Conservation (phyloP, 2,329 filamentous ascomycete species). For the Ceratocystis colombiana region DNA sequence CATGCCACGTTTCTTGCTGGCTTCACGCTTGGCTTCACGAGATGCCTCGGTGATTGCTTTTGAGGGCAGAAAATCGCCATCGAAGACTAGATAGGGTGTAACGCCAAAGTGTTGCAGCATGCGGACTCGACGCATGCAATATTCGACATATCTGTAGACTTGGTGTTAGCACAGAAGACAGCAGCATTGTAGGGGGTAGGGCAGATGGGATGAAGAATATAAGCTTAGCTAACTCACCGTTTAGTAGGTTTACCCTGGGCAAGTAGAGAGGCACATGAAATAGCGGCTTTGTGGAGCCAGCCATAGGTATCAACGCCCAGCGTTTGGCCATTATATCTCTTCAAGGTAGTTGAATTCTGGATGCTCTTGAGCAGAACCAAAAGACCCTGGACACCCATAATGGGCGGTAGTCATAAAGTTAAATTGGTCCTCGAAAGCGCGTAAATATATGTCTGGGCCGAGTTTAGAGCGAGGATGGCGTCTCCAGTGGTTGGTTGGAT, state of each 20-base stretch:
- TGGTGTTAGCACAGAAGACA: constrained; percentile 18
- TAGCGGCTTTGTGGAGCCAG: constrained; percentile 90
- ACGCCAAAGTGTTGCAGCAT: constrained; percentile 93
- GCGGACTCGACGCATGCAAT: constrained; percentile 76
- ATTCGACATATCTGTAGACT: constrained; percentile 66
- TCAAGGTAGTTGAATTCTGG: constrained; percentile 76
- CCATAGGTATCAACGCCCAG: constrained; percentile 96
- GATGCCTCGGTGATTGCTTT: constrained; percentile 79
- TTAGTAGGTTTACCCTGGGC: constrained; percentile 78
- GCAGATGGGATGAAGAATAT: not conserved
- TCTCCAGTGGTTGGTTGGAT: not conserved
- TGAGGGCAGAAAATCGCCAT: constrained; percentile 89
- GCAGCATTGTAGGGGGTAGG: not conserved
- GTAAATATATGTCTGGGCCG: not conserved
- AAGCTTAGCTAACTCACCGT: constrained; percentile 47
- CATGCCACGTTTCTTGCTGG: constrained; percentile 63
- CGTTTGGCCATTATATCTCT: constrained; percentile 76
- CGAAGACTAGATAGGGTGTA: constrained; percentile 90
- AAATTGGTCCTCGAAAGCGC: not conserved
- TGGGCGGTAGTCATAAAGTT: constrained; percentile 6
- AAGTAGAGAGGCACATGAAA: constrained; percentile 82
- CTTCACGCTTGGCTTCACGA: constrained; percentile 62
- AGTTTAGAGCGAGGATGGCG: not conserved
- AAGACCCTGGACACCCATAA: constrained; percentile 37
- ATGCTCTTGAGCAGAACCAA: constrained; percentile 92